Evolutionary conservation across 148 eudicot genomes (phyloP), one percentile per base, ranked within the genome.

Genomic region (Nyssa sinensis): DNA sequence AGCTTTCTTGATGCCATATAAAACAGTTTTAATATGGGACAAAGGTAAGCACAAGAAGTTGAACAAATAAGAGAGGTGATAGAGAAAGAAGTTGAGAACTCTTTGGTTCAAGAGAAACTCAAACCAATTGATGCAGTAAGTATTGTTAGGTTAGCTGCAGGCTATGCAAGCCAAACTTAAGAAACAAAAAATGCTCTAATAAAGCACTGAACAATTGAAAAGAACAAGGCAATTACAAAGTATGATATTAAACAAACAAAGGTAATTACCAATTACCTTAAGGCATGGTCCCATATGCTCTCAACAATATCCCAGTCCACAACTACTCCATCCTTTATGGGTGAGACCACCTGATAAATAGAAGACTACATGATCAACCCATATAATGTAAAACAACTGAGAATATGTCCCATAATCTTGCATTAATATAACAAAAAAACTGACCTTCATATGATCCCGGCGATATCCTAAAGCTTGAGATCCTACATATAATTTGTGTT

Each of bases 401-500:
- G 34, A 72, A 57, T 28, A 44, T 34, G 37, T 17, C 55, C 37
- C 28, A 13, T 6, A 23, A 13, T 32, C 24, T 73, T 30, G 24
- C 25, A 80, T 39, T 13, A 39, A 64, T 33, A 17, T 32, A 79
- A 44, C 44, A 49, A 34, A 37, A 47, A 55, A 41, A 79, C 82
- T 81, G 24, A 90, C 99, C 92, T 92, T 97, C 99, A 95, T 95
- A 82, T 95, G 84, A 84, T 95, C 96, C 65, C 99, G 93, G 67
- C 97, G 91, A 75, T 74, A 92, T 73, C 97, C 97, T 77, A 95
- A 76, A 71, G 88, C 88, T 79, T 91, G 97, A 44, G 96, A 86
- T 76, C 99, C 99, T 17, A 95, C 99, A 81, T 90, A 92, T 21
- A 95, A 77, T 76, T 91, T 95, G 72, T 86, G 91, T 79, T 88